Base-by-base conservation (phyloP, 2,329 filamentous ascomycete species). In the Pestalotiopsis fici region DNA sequence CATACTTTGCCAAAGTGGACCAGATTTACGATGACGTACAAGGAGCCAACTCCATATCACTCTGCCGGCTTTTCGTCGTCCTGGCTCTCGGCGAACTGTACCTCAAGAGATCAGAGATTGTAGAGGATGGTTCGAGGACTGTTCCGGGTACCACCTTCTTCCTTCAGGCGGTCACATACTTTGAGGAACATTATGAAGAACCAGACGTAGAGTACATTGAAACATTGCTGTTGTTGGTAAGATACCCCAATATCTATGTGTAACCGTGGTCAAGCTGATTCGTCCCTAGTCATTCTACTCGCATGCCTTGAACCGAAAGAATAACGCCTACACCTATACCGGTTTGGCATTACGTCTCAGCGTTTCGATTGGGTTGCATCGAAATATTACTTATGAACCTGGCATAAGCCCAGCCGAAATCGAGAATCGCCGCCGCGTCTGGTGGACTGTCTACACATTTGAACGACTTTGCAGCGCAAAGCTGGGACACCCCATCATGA, bases 391-490 rank as follows among this genome's bases (percentile, higher is more conserved):
- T 23, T 57, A 57, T 18, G 55, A 70, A n/a, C 73, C 77, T 37
- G 69, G 74, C 2, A 76, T 71, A 6, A 74, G 78, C 63, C 72
- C 63, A 70, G 65, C 66, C 11, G 70, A 72, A 43, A 70, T 74
- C 21, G 74, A 78, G 56, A 74, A 78, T 63, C 74, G 77, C n/a
- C 72, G 71, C 47, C 72, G 73, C 21, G 70, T 78, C n/a, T 78
- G 76, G 76, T 78, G 75, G 76, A 76, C 76, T 3, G 71, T 78
- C 5, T 79, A 79, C 67, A 73, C 70, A 11, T 69, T 78, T 37
- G 77, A 79, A 67, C 78, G 81, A 27, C 78, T 82, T 71, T 81
- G 78, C 77, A 79, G 79, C 35, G 82, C 80, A 3, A 83, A 82
- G 65, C 77, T 82, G 69, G 81, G 81, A 3, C 76, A 81, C 21